A percentile compares a stretch with the other conserved stretches of the same genome.
phyloP scores from a whole-genome alignment of 805 yeast genomes.

The Candida insectorum region DNA sequence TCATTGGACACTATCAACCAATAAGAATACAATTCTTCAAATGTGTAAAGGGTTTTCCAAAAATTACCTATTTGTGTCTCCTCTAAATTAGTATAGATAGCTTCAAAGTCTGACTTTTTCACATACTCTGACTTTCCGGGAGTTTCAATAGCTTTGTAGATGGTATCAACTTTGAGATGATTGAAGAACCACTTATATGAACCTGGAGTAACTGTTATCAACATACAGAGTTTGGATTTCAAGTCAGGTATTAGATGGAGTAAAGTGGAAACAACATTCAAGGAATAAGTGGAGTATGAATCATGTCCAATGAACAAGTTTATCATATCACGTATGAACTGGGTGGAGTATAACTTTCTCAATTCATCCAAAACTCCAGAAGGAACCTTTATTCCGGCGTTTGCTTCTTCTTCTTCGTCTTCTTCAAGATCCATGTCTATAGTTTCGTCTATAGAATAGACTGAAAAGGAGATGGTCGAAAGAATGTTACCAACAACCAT shows the following conservation, averaged over 20 bases:
- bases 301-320: conserved; percentile 11
- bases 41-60: conserved; percentile 41
- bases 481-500: conserved; percentile 17
- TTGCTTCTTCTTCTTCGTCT: conserved; percentile 14
- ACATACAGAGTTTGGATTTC: conserved; percentile 38
- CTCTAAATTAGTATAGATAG: conserved; percentile 6
- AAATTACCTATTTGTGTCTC: conserved; percentile 13
- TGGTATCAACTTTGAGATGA: conserved; percentile 17
- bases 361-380: conserved; percentile 7
- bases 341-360: conserved; percentile 17
- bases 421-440: conserved; percentile 21
- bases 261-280: conserved; percentile 23
- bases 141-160: conserved; percentile 14
- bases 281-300: conserved; percentile 10
- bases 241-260: conserved; percentile 34
- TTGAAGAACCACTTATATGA: conserved; percentile 30
- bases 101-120: conserved; percentile 7
- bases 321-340: conserved; percentile 19
- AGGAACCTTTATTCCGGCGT: conserved; percentile 3
- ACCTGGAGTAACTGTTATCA: conserved; percentile 38
- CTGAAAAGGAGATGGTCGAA: conserved; percentile 15
- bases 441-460: conserved; percentile 11
- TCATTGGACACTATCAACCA: conserved; percentile 69
- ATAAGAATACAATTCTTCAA: conserved; percentile 62
- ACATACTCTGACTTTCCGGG: conserved; percentile 13